Conservation (phyloP, 345 rosid species). For the Heritiera littoralis region DNA sequence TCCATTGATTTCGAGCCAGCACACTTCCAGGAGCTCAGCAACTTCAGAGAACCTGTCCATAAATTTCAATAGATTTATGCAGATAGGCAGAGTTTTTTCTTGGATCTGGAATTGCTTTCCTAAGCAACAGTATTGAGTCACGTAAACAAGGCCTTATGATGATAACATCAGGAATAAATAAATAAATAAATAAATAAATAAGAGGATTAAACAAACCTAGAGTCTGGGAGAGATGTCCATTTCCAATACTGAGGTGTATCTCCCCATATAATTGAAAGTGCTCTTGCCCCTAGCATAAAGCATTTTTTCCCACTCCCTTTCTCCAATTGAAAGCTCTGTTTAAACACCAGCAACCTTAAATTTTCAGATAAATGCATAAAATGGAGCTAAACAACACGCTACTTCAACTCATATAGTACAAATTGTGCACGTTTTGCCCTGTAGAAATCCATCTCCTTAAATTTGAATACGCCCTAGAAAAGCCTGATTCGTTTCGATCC, state of each 20-base stretch:
- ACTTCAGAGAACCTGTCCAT: conserved; percentile 26
- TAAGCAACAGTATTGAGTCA: too few species aligned
- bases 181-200: background rate
- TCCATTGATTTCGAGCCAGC: conserved; percentile 25
- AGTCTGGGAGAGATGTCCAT: conserved; percentile 22
- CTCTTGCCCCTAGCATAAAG: conserved; percentile 36
- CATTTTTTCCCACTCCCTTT: conserved; percentile 41
- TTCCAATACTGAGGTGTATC: conserved; percentile 35
- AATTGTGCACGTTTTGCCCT: background rate
- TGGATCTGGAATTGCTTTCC: background rate
- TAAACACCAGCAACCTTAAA: background rate
- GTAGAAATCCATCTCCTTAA: background rate
- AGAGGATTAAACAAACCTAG: conserved; percentile 26
- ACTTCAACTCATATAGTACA: background rate
- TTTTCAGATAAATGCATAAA: background rate
- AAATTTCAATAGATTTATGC: background rate
- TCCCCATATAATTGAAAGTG: conserved; percentile 35
- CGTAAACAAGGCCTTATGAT: background rate
- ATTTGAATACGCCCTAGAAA: background rate
- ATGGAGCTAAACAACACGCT: background rate
- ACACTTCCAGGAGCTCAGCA: conserved; percentile 12
- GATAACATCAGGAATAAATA: background rate
- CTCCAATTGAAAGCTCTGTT: conserved; percentile 41
- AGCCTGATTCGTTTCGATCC: background rate
- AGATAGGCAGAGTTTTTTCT: background rate